Base-by-base conservation (phyloP, 768 basidiomycete genomes). In the Phallus indusiatus region DNA sequence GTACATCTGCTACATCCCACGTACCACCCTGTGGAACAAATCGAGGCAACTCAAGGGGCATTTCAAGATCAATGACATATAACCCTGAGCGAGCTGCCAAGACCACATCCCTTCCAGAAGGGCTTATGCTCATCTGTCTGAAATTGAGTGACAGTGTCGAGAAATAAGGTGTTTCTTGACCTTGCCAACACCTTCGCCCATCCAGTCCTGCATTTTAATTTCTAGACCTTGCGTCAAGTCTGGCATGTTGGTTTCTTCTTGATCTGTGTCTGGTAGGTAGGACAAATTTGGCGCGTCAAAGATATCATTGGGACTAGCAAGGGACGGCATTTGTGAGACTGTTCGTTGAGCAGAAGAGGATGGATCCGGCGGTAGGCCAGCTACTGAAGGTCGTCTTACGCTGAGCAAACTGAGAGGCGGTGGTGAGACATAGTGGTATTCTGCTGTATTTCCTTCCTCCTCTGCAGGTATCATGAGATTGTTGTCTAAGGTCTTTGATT, bases 11-110 rank as follows among this genome's bases (percentile, higher is more conserved):
- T 11, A 96, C 93, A 65, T 95, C 90, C 92, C 94, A 97, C 5
- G 90, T 91, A 1, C 94, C 94, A 1, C 93, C 92, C 72, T 99
- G 94, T 14, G 95, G 95, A 9, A 99, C 79, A 68, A 95, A 97
- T 12, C 95, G 81, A 21, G 96, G 96, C 0, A 93, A 80, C 62
- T 90, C 84, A 17, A 90, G 76, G 1, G 92, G 91, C 12, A 88
- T 81, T 61, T 93, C 86, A 16, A 99, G 78, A 75, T 98, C 96
- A 61, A 99, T 90, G 59, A 98, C 93, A 69, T 90, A 98, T 16
- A 99, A 77, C 0, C 95, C 95, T 59, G 92, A 85, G 5, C 94
- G 86, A 22, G 57, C 57, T 16, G 9, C 72, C 71, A 53, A 37
- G 42, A 56, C 16, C 4, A 50, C 21, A 17, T 18, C 84, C 85